These are phyloP conservation scores for Exophiala sp. DNA, from an alignment of 2,329 filamentous ascomycete species.

Conservation along the genomic window DNA sequence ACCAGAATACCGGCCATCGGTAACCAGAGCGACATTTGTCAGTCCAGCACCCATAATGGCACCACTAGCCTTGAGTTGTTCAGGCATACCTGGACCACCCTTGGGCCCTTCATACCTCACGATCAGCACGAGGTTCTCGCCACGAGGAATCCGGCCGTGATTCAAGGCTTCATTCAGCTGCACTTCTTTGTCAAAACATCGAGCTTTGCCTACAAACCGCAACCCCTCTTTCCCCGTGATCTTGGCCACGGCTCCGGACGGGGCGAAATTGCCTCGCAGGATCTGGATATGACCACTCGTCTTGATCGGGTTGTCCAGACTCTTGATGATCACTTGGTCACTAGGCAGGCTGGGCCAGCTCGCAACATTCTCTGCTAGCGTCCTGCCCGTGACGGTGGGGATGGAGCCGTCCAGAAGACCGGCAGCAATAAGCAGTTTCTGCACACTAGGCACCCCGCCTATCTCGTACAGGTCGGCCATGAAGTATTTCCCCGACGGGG, in stretches of 20 bases:
- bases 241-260: slow-evolving; percentile 85
- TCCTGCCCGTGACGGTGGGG: slow-evolving; percentile 76
- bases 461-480: slow-evolving; percentile 85
- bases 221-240: slow-evolving; percentile 94
- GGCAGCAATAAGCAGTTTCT: slow-evolving; percentile 75
- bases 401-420: slow-evolving; percentile 70
- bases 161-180: slow-evolving; percentile 70
- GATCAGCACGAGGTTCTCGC: slow-evolving; percentile 79
- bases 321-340: slow-evolving; percentile 75
- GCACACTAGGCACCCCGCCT: slow-evolving; percentile 76
- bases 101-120: slow-evolving; percentile 92
- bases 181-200: slow-evolving; percentile 81
- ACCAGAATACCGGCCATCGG: slow-evolving; percentile 83
- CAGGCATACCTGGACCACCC: slow-evolving; percentile 92
- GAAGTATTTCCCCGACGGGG: slow-evolving; percentile 74
- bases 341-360: slow-evolving; percentile 70
- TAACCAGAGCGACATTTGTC: slow-evolving; percentile 82
- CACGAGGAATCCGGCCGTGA: slow-evolving; percentile 61
- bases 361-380: slow-evolving; percentile 72
- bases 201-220: slow-evolving; percentile 70
- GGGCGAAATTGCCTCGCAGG: slow-evolving; percentile 78
- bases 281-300: slow-evolving; percentile 80
- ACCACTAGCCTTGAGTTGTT: slow-evolving; percentile 80
- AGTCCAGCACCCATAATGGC: slow-evolving; percentile 90
- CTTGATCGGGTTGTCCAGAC: slow-evolving; percentile 79